Percentiles rank a stretch among this genome's conserved stretches.
phyloP scores from a whole-genome alignment of 495 filamentous ascomycete species.

The Podospora comata region DNA sequence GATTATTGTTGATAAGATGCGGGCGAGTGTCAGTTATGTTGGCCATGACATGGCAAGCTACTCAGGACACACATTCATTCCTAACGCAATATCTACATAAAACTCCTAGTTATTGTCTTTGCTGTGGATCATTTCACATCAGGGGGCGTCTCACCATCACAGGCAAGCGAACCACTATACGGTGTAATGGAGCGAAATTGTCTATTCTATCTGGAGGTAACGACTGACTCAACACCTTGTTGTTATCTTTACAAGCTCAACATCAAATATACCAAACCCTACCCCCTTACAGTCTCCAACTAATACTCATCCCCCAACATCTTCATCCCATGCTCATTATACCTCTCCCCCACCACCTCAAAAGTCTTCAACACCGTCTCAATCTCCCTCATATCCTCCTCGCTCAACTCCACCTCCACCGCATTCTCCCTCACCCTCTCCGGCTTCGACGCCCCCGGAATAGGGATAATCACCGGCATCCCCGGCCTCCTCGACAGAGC shows the following conservation, averaged over 20 bases:
- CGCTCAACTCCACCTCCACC: slow-evolving; percentile 42
- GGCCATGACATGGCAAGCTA: no score
- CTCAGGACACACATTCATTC: no score
- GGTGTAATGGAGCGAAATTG: background rate
- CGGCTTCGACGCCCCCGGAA: slow-evolving; percentile 64
- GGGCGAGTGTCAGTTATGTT: no score
- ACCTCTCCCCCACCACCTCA: slow-evolving; percentile 39
- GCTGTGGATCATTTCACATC: no score
- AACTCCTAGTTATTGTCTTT: no score
- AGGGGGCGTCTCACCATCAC: no score
- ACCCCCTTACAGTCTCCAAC: background rate
- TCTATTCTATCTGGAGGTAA: background rate
- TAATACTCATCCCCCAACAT: background rate
- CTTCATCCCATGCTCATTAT: slow-evolving; percentile 22
- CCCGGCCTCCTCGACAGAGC: slow-evolving; percentile 54
- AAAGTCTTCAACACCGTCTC: slow-evolving; percentile 43
- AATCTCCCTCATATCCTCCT: slow-evolving; percentile 50
- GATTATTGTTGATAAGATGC: no score
- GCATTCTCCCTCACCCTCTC: slow-evolving; percentile 51
- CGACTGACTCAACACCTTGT: background rate
- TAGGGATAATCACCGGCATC: slow-evolving; percentile 72
- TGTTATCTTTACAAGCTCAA: no score
- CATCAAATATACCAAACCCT: background rate
- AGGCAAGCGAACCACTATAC: background rate
- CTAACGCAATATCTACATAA: no score